Base-by-base conservation (phyloP, 371 early-diverging fungal genomes). In the Blyttiomyces sp. region DNA sequence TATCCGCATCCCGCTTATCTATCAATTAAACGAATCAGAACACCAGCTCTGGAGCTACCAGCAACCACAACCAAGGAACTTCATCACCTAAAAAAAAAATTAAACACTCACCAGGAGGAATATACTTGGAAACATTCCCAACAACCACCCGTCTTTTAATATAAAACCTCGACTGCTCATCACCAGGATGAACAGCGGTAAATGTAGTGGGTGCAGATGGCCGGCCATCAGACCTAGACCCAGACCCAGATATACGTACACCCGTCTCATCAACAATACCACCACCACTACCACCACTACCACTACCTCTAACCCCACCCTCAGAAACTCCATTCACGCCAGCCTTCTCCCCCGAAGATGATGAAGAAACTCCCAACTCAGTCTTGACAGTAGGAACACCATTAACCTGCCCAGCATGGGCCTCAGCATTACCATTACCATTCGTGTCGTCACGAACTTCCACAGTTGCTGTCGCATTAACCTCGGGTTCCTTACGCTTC, bases 81-180 rank as follows among this genome's bases (percentile, higher is more conserved):
- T n/a, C n/a, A n/a, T n/a, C n/a, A n/a, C n/a, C n/a, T n/a, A 19
- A 21, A 17, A 23, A 19, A 4, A 16, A 17, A 16, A 44, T 5
- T 17, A 17, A 26, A 4, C 23, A 7, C 55, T 49, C 70, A 86
- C 84, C 82, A 62, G 78, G 68, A 6, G 84, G 69, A 21, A 90
- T 77, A 55, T 67, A 90, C 62, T 86, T 85, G 57, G 92, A 90
- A 4, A 90, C 88, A 64, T 94, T 95, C 17, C 96, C 96, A 17
- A 94, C 76, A 4, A 90, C 75, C 3, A 93, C 77, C 2, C 88
- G 79, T 26, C 86, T 75, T 49, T 90, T 88, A 31, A 92, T 82
- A 64, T 95, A 89, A 56, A 94, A 96, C 1, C 94, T 80, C 27
- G 68, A 48, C 19, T 49, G 60, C 2, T 59, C 57, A 4, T 21